phyloP scores from a whole-genome alignment of 257 asterid genomes.

The Striga asiatica region DNA sequence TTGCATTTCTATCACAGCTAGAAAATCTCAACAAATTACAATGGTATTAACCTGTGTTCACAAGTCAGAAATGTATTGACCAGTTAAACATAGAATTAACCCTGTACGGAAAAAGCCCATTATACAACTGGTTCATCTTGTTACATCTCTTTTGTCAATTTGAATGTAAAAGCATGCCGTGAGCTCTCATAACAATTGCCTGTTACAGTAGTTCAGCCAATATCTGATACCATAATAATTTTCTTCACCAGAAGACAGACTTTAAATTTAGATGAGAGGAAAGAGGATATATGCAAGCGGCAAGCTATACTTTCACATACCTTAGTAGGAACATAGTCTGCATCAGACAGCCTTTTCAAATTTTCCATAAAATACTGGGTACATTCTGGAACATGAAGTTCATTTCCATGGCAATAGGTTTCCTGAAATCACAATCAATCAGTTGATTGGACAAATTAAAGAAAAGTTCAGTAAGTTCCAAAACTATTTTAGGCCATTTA shows the following conservation, averaged over 20 bases:
- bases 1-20: too few relatives aligned
- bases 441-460: not conserved
- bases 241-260: not conserved
- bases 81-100: too few relatives aligned
- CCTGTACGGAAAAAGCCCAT: too few relatives aligned
- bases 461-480: not conserved
- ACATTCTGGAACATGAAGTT: conserved; percentile 95
- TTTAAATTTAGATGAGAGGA: not conserved
- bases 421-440: conserved; percentile 47
- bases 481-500: conserved; percentile 10
- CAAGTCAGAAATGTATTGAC: too few relatives aligned
- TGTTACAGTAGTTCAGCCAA: not conserved
- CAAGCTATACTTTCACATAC: conserved; percentile 26
- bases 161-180: not conserved
- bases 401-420: conserved; percentile 70
- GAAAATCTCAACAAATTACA: too few relatives aligned
- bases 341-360: conserved; percentile 64
- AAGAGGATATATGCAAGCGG: not conserved
- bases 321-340: conserved; percentile 81
- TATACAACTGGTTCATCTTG: too few relatives aligned
- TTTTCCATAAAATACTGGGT: conserved; percentile 90
- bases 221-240: not conserved
- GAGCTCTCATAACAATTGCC: not conserved
- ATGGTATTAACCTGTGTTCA: too few relatives aligned
- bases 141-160: not conserved